These are phyloP conservation scores for Mariannaea elegans DNA, from an alignment of 2,329 filamentous ascomycete genomes.

Conservation along the genomic window DNA sequence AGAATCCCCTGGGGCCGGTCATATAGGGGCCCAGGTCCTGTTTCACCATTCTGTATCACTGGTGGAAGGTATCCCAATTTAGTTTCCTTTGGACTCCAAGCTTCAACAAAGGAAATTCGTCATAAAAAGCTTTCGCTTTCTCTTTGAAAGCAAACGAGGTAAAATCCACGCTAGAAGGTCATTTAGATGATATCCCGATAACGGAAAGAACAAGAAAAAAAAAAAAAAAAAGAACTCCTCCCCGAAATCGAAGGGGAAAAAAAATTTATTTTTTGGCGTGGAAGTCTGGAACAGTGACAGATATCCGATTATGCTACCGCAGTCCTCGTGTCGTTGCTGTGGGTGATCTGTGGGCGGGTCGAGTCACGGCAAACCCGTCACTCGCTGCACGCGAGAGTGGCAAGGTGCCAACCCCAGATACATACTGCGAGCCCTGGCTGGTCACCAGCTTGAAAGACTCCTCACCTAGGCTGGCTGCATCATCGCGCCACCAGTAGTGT, in stretches of 20 bases:
- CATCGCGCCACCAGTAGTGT: constrained; percentile 49
- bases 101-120: constrained; percentile 5
- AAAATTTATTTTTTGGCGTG: not conserved
- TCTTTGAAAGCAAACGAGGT: not conserved
- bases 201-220: not conserved
- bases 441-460: constrained; percentile 25
- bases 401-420: constrained; percentile 38
- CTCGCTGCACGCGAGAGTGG: constrained; percentile 41
- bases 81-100: constrained; percentile 8
- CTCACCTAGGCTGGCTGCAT: constrained; percentile 30
- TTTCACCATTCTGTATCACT: constrained; percentile 21
- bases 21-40: constrained; percentile 14
- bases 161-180: not conserved
- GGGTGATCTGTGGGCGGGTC: constrained; percentile 16
- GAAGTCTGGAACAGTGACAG: not conserved
- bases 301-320: constrained; percentile 5
- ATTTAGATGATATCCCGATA: not conserved
- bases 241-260: too few relatives aligned
- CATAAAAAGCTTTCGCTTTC: not conserved
- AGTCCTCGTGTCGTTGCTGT: constrained; percentile 25
- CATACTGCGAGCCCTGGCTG: constrained; percentile 36
- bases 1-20: not conserved
- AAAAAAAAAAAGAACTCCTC: not conserved
- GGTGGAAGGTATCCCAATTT: constrained; percentile 13
- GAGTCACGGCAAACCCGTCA: constrained; percentile 28